Base-by-base conservation (phyloP, 495 filamentous ascomycete genomes). In the Penicillium mononematosum region DNA sequence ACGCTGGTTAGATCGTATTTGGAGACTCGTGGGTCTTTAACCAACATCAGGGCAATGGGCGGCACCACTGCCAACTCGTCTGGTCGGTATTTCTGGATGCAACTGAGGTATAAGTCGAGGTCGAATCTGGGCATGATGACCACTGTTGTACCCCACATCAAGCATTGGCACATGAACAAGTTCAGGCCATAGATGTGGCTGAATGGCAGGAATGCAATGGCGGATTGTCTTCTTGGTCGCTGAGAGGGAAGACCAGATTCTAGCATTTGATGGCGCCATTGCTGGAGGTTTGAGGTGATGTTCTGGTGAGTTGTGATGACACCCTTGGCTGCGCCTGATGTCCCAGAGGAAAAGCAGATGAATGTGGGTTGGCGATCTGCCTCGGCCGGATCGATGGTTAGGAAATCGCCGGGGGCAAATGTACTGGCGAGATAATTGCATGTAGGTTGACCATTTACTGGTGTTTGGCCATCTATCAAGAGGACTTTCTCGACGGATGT, bases 151-250 rank as follows among this genome's bases (percentile, higher is more conserved):
- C 65, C 65, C 57, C 59, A 60, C 8, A 58, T n/a, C 11, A 65
- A 17, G 22, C 59, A 58, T 17, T 65, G 62, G 22, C 65, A 68
- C 47, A 68, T 56, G 27, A 56, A 68, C 5, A 63, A 25, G 41
- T 58, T 65, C 4, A 68, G 49, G 70, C 86, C 88, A 62, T 93
- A 96, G 60, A 95, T 91, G 67, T 96, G 91, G 66, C 89, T 95
- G 70, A 96, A 92, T 1, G 92, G 92, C 19, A 96, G 70, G 58
- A 96, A 85, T 7, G 84, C 89, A 24, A 96, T 65, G 22, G 90
- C 70, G 31, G 74, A 81, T 58, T 90, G 85, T 0, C 84, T 82
- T 16, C 81, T 62, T 5, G 54, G 31, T 19, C 48, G 55, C 36
- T 63, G 62, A 8, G 54, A 41, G 5, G 52, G 39, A 7, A 36